phyloP scores from a whole-genome alignment of 768 basidiomycete genomes.

The Boletus barrowsii region DNA sequence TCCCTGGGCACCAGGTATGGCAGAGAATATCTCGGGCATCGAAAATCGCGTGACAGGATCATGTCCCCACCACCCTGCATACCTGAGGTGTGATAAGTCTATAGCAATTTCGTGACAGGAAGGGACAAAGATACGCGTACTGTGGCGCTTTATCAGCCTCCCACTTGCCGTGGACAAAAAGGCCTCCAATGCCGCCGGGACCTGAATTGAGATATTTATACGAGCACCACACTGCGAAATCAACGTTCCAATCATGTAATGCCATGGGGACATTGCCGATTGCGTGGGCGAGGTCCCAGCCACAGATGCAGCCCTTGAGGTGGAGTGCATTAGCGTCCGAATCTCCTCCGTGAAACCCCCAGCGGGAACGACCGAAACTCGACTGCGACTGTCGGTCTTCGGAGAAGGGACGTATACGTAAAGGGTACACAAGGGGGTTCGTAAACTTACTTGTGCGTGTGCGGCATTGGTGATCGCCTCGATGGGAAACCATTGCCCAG shows the following conservation, averaged over 20 bases:
- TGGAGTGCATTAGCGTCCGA: slow-evolving; percentile 13
- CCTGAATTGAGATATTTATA: slow-evolving; percentile 98
- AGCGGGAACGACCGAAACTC: not conserved
- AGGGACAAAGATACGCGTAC: slow-evolving; percentile 39
- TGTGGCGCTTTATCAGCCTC: slow-evolving; percentile 57
- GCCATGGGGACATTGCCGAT: slow-evolving; percentile 88
- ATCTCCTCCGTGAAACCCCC: slow-evolving; percentile 5
- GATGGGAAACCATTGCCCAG: slow-evolving; percentile 93
- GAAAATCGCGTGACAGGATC: slow-evolving; percentile 81
- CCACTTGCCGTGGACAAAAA: slow-evolving; percentile 87
- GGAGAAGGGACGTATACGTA: slow-evolving; percentile 23
- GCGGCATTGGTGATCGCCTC: slow-evolving; percentile 78
- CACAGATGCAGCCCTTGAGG: slow-evolving; percentile 85
- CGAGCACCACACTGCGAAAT: slow-evolving; percentile 98
- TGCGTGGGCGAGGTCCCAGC: slow-evolving; percentile 96
- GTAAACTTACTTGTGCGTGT: slow-evolving; percentile 65
- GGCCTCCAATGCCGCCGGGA: slow-evolving; percentile 94
- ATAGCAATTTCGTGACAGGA: slow-evolving; percentile 3
- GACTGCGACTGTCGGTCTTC: slow-evolving; percentile 5
- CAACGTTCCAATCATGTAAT: slow-evolving; percentile 91
- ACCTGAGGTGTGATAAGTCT: slow-evolving; percentile 43
- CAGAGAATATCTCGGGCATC: slow-evolving; percentile 82
- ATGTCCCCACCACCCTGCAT: slow-evolving; percentile 99
- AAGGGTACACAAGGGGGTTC: slow-evolving; percentile 17
- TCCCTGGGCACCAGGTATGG: slow-evolving; percentile 87